Percentiles rank a stretch among this genome's conserved stretches.
Conservation (phyloP, 1,139 yeast species). For the Candida sanyaensis region DNA sequence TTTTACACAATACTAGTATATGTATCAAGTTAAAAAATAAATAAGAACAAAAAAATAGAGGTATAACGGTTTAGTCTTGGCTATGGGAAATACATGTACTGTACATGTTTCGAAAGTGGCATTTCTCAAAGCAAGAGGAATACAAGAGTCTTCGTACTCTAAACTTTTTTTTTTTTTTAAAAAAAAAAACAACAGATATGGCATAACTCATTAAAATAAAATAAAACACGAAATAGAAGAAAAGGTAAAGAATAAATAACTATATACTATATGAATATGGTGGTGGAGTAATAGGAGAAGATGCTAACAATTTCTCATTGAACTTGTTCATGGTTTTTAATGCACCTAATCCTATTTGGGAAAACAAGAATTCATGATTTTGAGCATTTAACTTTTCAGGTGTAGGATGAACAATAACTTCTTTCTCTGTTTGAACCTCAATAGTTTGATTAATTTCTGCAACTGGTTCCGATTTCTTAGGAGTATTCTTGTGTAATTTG, state of each 20-base stretch:
- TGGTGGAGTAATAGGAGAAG: conserved; percentile 1
- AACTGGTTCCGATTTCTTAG: neutral
- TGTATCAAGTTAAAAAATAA: neutral
- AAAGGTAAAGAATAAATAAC: neutral
- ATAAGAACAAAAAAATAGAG: neutral
- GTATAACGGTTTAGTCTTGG: neutral
- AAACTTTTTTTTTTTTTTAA: no score
- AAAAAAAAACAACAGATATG: neutral
- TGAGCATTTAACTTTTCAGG: neutral
- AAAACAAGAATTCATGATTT: neutral
- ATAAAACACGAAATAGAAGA: neutral
- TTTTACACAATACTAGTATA: no score
- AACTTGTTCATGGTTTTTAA: neutral
- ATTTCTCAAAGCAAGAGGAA: no score
- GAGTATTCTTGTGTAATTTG: conserved; percentile 30
- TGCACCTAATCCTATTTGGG: conserved; percentile 1
- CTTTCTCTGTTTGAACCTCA: neutral
- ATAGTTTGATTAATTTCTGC: neutral
- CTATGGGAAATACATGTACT: neutral
- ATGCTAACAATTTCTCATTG: neutral
- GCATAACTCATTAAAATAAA: conserved; percentile 2
- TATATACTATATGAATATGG: conserved; percentile 1
- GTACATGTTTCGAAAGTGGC: no score
- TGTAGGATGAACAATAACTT: neutral
- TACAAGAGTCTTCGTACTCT: no score